Evolutionary conservation across 768 basidiomycete species (phyloP).

Genomic region (Podaxis carcinomalis): DNA sequence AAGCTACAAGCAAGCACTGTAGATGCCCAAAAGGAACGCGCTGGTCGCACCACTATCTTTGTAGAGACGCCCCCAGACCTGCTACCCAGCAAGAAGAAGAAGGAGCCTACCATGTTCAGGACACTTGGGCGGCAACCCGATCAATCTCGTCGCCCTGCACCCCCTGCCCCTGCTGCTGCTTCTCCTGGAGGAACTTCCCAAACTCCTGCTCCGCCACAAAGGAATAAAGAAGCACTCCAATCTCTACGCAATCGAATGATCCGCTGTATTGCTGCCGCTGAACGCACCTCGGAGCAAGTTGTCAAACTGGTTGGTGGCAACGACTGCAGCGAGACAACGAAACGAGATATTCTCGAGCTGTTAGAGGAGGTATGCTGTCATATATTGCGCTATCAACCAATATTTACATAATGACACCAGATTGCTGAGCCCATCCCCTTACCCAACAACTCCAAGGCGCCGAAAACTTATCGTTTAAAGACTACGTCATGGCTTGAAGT

Average conservation of each 20-base stretch:
- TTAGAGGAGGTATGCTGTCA: constrained; percentile 41
- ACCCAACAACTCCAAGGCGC: constrained; percentile 29
- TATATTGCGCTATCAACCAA: neutral
- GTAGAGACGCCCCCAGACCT: constrained; percentile 43
- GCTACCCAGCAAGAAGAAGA: constrained; percentile 33
- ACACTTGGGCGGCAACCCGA: constrained; percentile 30
- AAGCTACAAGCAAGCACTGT: constrained; percentile 43
- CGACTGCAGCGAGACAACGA: constrained; percentile 27
- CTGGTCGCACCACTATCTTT: constrained; percentile 42
- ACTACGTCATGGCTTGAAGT: constrained; percentile 61
- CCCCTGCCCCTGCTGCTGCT: constrained; percentile 24
- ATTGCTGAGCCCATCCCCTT: constrained; percentile 42
- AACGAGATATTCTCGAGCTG: constrained; percentile 41
- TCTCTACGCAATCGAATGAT: constrained; percentile 43
- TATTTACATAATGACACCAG: constrained; percentile 25
- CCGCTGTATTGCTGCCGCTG: constrained; percentile 44
- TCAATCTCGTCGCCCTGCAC: constrained; percentile 18
- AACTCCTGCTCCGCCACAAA: constrained; percentile 19
- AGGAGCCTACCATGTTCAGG: constrained; percentile 35
- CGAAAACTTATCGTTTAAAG: constrained; percentile 50
- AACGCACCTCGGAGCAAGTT: constrained; percentile 47
- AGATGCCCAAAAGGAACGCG: constrained; percentile 38
- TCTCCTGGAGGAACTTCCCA: constrained; percentile 20
- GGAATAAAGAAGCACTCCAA: constrained; percentile 13
- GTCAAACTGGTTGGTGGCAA: constrained; percentile 43